phyloP scores from a whole-genome alignment of 2,329 filamentous ascomycete species.

The Colletotrichum scovillei region DNA sequence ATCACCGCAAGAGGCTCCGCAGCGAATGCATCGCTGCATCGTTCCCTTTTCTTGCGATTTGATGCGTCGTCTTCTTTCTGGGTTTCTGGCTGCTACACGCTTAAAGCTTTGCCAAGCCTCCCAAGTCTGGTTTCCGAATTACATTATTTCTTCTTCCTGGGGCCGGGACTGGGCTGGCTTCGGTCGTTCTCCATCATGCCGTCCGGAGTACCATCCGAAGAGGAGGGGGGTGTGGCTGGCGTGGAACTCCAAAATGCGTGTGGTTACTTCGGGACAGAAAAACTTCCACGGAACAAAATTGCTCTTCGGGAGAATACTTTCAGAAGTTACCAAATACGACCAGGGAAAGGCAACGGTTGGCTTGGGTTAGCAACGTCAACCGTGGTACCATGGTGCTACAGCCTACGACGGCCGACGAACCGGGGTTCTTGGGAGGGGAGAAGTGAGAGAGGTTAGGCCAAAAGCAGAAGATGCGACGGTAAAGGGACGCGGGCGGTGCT shows the following conservation, averaged over 20 bases:
- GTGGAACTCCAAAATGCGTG: neutral
- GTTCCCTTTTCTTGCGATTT: neutral
- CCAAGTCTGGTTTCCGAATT: neutral
- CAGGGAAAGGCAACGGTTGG: neutral
- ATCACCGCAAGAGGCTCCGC: neutral
- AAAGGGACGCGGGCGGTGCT: neutral
- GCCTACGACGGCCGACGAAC: neutral
- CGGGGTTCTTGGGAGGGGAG: neutral
- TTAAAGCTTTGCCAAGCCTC: neutral
- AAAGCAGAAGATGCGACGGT: neutral
- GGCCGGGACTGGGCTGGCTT: neutral
- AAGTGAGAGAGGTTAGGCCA: neutral
- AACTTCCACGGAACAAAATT: neutral
- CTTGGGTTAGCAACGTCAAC: too few species aligned
- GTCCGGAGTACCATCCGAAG: slow-evolving; percentile 2
- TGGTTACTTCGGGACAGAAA: neutral
- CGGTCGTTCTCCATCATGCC: neutral
- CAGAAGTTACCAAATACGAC: neutral
- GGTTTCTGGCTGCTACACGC: neutral
- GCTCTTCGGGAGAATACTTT: neutral
- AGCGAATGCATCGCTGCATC: neutral
- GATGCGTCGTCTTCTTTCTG: neutral
- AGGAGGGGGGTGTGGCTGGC: neutral
- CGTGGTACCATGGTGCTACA: neutral
- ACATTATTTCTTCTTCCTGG: neutral